Evolutionary conservation across 192 early-diverging fungal genomes (phyloP), one percentile per base, ranked within the genome.

Genomic region (Piromyces finnis): DNA sequence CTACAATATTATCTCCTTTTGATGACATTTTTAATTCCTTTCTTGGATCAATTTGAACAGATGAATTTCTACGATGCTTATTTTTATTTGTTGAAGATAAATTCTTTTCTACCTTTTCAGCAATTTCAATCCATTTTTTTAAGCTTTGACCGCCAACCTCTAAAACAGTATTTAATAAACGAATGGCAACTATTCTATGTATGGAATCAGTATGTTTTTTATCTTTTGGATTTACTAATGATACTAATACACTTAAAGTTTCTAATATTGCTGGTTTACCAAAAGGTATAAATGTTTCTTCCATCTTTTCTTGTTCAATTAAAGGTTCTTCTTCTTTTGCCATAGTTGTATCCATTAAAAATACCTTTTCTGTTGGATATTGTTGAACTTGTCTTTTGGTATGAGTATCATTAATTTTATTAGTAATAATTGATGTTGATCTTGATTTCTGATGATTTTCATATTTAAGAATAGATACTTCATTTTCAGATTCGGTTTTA

Each of bases 191-290:
- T 37, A 96, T 85, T 18, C 97, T 88, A 79, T 90, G 89, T 90
- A 98, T 93, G 0, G 95, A 92, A 84, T 99, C 97, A 0, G 95
- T 97, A 85, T 98, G 96, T 80, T 94, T 91, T 81, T 92, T 86
- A 80, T 98, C 94, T 28, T 91, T 90, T 17, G 96, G 96, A 84
- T 99, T 95, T 29, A 95, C 88, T 14, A 99, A 86, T 11, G 94
- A 93, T 28, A 95, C 93, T 9, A 99, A 87, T 0, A 97, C 97
- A 0, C 97, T 91, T 18, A 97, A 83, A 17, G 97, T 88, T 85
- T 99, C 97, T 30, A 92, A 87, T 39, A 95, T 94, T 2, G 96
- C 92, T 12, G 96, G 95, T 28, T 97, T 84, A 1, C 94, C 94
- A 84, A 92, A 95, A 4, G 92, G 89, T 17, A 82, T 79, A 30